Evolutionary conservation across 768 basidiomycete genomes (phyloP).

Genomic region (Leccinum uliginosum): DNA sequence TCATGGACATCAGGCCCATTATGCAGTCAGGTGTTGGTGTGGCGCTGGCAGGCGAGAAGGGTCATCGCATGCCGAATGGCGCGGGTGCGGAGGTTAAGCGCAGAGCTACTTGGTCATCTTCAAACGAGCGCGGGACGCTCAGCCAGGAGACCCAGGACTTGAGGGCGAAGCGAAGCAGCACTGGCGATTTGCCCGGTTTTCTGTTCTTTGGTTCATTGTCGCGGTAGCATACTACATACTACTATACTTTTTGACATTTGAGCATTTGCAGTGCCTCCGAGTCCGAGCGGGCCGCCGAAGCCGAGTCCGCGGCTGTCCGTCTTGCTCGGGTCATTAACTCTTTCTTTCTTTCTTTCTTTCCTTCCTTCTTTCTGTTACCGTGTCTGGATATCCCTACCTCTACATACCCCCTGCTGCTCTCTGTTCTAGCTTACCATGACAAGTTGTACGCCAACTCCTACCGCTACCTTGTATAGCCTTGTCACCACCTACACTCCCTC

Average conservation of each 20-base stretch:
- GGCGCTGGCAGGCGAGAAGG: slow-evolving; percentile 3
- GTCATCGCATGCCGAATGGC: background rate
- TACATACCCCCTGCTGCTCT: background rate
- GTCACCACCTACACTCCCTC: slow-evolving; percentile 32
- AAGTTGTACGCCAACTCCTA: slow-evolving; percentile 39
- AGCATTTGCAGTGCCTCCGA: background rate
- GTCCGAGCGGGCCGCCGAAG: background rate
- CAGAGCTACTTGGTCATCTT: slow-evolving; percentile 26
- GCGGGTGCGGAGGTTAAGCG: slow-evolving; percentile 10
- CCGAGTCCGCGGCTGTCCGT: background rate
- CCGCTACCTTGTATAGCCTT: slow-evolving; percentile 38
- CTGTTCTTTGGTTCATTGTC: background rate
- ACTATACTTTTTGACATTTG: too few relatives aligned
- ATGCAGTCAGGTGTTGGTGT: slow-evolving; percentile 17
- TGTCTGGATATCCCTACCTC: background rate
- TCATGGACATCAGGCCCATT: slow-evolving; percentile 23
- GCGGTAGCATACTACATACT: background rate
- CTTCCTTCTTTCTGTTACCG: background rate
- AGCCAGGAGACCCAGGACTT: background rate
- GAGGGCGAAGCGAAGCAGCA: slow-evolving; percentile 20
- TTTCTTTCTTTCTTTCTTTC: slow-evolving; percentile 1
- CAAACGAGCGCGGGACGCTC: slow-evolving; percentile 21
- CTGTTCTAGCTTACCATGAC: slow-evolving; percentile 22
- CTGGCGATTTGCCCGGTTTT: slow-evolving; percentile 15
- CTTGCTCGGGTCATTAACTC: too few relatives aligned